Percentiles rank a stretch among this genome's conserved stretches.
Conservation (phyloP, 352 stramenopile genomes). For the Phytophthora aleatoria region DNA sequence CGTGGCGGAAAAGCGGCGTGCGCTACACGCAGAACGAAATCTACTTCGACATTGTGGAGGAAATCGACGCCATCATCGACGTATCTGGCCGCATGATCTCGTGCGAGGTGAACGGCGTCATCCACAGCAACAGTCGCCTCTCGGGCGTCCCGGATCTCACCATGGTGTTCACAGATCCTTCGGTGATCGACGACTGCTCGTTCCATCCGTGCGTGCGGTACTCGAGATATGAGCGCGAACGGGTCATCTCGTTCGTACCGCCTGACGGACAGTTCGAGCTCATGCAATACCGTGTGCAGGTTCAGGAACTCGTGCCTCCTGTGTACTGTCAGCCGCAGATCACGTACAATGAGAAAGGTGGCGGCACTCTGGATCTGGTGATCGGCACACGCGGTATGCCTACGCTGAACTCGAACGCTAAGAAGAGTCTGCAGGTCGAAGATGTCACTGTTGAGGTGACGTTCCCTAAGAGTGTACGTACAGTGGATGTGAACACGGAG, state of each 20-base stretch:
- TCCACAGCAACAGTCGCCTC: slow-evolving; percentile 95
- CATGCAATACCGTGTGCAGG: slow-evolving; percentile 88
- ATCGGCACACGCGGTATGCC: slow-evolving; percentile 79
- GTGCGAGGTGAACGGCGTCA: slow-evolving; percentile 94
- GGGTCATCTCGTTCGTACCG: slow-evolving; percentile 97
- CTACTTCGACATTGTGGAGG: slow-evolving; percentile 98
- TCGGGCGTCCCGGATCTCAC: slow-evolving; percentile 97
- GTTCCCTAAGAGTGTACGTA: slow-evolving; percentile 96
- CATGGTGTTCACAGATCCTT: slow-evolving; percentile 96
- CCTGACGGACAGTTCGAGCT: slow-evolving; percentile 97
- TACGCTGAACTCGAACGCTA: slow-evolving; percentile 79
- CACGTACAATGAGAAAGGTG: slow-evolving; percentile 75
- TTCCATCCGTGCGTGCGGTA: slow-evolving; percentile 99
- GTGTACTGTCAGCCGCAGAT: slow-evolving; percentile 91
- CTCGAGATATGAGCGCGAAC: slow-evolving; percentile 94
- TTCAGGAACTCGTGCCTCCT: slow-evolving; percentile 83
- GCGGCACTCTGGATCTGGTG: slow-evolving; percentile 70
- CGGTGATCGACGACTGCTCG: slow-evolving; percentile 97
- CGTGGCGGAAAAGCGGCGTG: slow-evolving; percentile 96
- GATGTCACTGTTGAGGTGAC: slow-evolving; percentile 95
- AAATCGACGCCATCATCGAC: slow-evolving; percentile 97
- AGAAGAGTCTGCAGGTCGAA: slow-evolving; percentile 82
- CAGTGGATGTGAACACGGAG: slow-evolving; percentile 94
- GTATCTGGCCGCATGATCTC: slow-evolving; percentile 91
- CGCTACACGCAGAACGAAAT: slow-evolving; percentile 98